A percentile compares a stretch with the other conserved stretches of the same genome.
Evolutionary conservation across 192 early-diverging fungal species (phyloP).

Genomic region (Rhizophagus sp.): DNA sequence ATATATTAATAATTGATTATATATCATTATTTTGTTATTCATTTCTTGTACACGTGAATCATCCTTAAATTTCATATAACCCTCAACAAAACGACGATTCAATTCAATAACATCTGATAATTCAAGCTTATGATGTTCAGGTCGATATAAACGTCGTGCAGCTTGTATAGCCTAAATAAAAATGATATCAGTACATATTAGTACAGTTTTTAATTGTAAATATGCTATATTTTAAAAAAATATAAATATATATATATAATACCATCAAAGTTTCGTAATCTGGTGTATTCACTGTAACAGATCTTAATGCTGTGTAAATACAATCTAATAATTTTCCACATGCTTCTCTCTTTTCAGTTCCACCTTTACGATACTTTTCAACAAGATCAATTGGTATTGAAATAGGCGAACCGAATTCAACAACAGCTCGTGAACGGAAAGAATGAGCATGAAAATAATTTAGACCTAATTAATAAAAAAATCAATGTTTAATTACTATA

Average conservation of each 20-base stretch:
- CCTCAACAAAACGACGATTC: conserved; percentile 84
- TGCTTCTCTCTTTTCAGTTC: conserved; percentile 79
- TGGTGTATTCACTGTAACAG: conserved; percentile 89
- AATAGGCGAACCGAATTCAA: conserved; percentile 96
- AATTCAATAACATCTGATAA: conserved; percentile 86
- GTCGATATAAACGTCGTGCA: conserved; percentile 88
- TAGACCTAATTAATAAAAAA: conserved; percentile 48
- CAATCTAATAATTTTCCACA: conserved; percentile 74
- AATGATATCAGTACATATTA: background rate
- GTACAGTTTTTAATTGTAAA: too few relatives aligned
- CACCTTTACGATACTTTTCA: conserved; percentile 79
- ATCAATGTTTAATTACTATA: background rate
- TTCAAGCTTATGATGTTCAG: conserved; percentile 79
- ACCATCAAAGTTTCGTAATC: conserved; percentile 94
- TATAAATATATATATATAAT: background rate
- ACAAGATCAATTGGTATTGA: conserved; percentile 76
- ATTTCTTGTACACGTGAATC: conserved; percentile 79
- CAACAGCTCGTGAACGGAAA: conserved; percentile 95
- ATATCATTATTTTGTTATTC: conserved; percentile 72
- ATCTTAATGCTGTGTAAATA: conserved; percentile 78
- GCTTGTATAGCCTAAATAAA: conserved; percentile 80
- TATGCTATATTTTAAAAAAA: background rate
- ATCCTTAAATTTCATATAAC: conserved; percentile 81
- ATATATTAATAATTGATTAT: conserved; percentile 87
- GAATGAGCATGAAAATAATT: conserved; percentile 96